phyloP scores from a whole-genome alignment of 495 filamentous ascomycete genomes.

The Xylaria bambusicola region DNA sequence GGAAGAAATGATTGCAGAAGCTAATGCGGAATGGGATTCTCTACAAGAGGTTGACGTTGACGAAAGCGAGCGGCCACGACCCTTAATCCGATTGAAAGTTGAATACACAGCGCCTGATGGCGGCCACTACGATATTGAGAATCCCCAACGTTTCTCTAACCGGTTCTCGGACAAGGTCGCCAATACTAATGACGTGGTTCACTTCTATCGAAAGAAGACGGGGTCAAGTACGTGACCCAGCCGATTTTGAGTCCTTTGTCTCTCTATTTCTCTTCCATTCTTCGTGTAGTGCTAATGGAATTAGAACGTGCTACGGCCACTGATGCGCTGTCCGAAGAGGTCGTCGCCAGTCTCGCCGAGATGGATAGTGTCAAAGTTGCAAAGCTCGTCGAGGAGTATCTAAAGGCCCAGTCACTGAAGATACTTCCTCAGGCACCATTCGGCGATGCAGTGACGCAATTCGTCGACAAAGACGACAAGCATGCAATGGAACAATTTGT shows the following conservation, averaged over 20 bases:
- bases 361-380: conserved; percentile 84
- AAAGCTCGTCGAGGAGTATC: conserved; percentile 80
- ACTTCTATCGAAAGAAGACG: conserved; percentile 87
- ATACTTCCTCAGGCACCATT: conserved; percentile 90
- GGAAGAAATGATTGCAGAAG: conserved; percentile 82
- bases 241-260: not conserved
- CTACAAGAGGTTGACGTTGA: conserved; percentile 60
- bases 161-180: conserved; percentile 87
- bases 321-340: conserved; percentile 58
- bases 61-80: conserved; percentile 69
- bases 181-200: conserved; percentile 90
- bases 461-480: conserved; percentile 94
- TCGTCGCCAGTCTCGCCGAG: conserved; percentile 57
- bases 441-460: conserved; percentile 89
- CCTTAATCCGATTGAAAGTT: conserved; percentile 84
- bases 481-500: conserved; percentile 91
- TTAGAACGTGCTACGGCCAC: conserved; percentile 38
- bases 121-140: conserved; percentile 85
- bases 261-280: not conserved
- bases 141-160: conserved; percentile 95
- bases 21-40: conserved; percentile 76
- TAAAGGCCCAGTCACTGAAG: conserved; percentile 76
- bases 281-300: conserved; percentile 22
- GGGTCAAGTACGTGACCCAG: conserved; percentile 32
- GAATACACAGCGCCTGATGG: conserved; percentile 89